Base-by-base conservation (phyloP, 768 basidiomycete genomes). In the Lactarius sp. region DNA sequence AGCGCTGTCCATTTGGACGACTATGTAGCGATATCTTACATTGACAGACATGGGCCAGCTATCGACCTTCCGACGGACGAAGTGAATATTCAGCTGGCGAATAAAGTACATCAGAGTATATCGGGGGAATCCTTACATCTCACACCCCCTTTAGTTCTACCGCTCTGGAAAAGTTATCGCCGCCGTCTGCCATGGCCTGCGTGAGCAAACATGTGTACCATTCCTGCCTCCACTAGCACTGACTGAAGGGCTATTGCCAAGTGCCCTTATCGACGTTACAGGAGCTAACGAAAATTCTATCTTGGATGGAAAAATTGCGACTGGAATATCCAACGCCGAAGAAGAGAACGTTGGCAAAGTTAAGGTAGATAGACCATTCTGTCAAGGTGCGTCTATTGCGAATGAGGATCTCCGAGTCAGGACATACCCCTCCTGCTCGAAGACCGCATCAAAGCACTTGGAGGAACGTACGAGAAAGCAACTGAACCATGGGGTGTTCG, bases 101-200 rank as follows among this genome's bases (percentile, higher is more conserved):
- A 80, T 27, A 74, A 84, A 62, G 87, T 83, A 69, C 34, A 69
- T 50, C 41, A 39, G 20, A 20, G 44, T 7, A 20, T 6, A 39
- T 37, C 18, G 0, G 18, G 7, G 13, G 16, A 47, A 2, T 2
- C 1, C 37, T 52, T 53, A 12, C 31, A n/a, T 55, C 52, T 64
- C 39, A 54, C 47, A 10, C 39, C n/a, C 41, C 37, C 60, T 18
- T 27, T 52, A 89, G 86, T 87, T 91, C 74, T 91, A 82, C 76
- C 79, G 80, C 57, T 72, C 79, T 10, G 85, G 83, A 51, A 92
- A 90, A 75, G 74, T 87, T 64, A 81, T 84, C 7, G 69, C 84
- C 4, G 88, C 88, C 3, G 89, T 93, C 31, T 92, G 91, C 77
- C 91, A 92, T 74, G 91, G 90, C 16, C 90, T 56, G 87, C 83